Evolutionary conservation across 345 rosid genomes (phyloP).

Genomic region (Gossypium stocksii): DNA sequence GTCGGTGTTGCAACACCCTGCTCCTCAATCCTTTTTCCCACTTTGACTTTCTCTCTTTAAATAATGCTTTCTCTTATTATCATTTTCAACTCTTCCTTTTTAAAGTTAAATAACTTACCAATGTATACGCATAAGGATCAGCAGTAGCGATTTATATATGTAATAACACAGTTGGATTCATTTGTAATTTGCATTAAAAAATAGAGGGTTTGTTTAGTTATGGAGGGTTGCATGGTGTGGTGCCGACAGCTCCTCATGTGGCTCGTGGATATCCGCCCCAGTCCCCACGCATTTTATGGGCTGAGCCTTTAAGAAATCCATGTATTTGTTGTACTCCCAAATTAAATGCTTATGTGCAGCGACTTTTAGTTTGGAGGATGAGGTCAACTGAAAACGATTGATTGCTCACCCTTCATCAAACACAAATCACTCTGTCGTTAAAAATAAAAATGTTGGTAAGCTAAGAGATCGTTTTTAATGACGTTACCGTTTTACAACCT

Average conservation of each 20-base stretch:
- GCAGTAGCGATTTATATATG: too few relatives aligned
- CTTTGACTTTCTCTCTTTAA: constrained; percentile 16
- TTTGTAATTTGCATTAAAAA: too few relatives aligned
- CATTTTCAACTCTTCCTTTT: too few relatives aligned
- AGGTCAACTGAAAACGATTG: constrained; percentile 9
- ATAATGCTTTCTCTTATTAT: background rate
- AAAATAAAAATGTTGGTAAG: too few relatives aligned
- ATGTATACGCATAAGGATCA: too few relatives aligned
- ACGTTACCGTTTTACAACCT: background rate
- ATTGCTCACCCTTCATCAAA: background rate
- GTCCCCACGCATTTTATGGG: constrained; percentile 9
- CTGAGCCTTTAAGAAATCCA: background rate
- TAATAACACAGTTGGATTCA: too few relatives aligned
- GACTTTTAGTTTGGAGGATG: background rate
- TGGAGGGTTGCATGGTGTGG: constrained; percentile 1
- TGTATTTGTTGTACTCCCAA: background rate
- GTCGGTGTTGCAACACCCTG: constrained; percentile 19
- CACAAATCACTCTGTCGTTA: too few relatives aligned
- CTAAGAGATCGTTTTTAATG: background rate
- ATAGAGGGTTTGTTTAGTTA: too few relatives aligned
- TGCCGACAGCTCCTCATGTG: constrained; percentile 19
- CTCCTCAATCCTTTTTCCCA: background rate
- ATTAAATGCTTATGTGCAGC: background rate
- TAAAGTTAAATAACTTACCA: too few relatives aligned
- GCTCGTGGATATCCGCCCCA: constrained; percentile 5